Percentiles rank a stretch among this genome's conserved stretches.
Conservation (phyloP, 805 yeast genomes). For the Spencermartinsiella europaea region DNA sequence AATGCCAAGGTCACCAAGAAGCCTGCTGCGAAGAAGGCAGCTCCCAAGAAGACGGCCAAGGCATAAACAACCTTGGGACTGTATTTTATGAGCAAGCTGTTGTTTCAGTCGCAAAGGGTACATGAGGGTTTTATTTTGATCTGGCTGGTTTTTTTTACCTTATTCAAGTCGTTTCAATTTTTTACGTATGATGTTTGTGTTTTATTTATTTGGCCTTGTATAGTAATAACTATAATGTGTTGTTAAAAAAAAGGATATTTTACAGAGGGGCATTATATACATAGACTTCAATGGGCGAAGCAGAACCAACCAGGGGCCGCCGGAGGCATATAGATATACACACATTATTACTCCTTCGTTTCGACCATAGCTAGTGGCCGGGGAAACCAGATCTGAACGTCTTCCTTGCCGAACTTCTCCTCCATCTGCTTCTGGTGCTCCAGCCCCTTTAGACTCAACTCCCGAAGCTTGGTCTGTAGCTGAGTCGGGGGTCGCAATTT, state of each 20-base stretch:
- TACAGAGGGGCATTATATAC: no score
- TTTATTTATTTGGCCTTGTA: not conserved
- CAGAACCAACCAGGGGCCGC: no score
- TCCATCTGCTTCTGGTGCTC: conserved; percentile 17
- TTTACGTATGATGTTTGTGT: not conserved
- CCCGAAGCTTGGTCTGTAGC: conserved; percentile 28
- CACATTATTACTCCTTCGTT: no score
- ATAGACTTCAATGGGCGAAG: no score
- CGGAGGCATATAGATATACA: no score
- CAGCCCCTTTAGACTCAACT: conserved; percentile 30
- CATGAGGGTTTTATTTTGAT: no score
- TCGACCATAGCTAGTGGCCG: not conserved
- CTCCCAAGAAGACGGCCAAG: conserved; percentile 28
- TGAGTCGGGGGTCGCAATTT: conserved; percentile 25
- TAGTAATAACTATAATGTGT: no score
- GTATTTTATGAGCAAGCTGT: not conserved
- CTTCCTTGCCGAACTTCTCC: conserved; percentile 21
- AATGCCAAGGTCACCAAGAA: conserved; percentile 22
- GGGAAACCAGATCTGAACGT: conserved; percentile 19
- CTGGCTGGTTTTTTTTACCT: not conserved
- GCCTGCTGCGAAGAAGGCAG: conserved; percentile 29
- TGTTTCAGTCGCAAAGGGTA: no score
- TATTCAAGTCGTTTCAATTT: no score
- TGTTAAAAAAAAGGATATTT: no score
- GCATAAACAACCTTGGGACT: conserved; percentile 15